phyloP scores from a whole-genome alignment of 768 basidiomycete genomes.

The Leccinum aurantiacum region DNA sequence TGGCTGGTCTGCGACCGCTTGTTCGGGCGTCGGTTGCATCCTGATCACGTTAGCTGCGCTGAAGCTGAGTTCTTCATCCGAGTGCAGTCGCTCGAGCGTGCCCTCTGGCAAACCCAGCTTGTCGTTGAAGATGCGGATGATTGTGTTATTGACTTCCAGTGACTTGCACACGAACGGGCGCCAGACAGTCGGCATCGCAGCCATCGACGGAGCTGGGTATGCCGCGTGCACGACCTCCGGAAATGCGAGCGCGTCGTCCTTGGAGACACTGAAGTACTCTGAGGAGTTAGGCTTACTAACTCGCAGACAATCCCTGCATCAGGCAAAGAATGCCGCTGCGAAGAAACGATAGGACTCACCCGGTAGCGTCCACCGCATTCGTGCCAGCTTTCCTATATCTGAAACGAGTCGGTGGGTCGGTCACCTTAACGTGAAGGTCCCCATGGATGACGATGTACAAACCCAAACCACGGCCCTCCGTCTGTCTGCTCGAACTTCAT shows the following conservation, averaged over 20 bases:
- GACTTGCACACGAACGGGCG: background rate
- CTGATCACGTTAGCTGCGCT: background rate
- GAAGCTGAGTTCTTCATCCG: background rate
- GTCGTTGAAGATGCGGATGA: background rate
- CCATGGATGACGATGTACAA: background rate
- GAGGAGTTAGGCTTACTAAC: background rate
- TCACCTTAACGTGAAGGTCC: background rate
- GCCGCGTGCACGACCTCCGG: background rate
- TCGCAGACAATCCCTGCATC: too few relatives aligned
- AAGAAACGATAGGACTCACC: background rate
- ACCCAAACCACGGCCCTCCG: too few relatives aligned
- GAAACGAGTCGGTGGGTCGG: background rate
- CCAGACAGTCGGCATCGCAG: background rate
- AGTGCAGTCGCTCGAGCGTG: background rate
- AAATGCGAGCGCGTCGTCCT: background rate
- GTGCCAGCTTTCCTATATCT: background rate
- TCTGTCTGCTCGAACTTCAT: too few relatives aligned
- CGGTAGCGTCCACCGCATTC: background rate
- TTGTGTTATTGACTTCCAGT: background rate
- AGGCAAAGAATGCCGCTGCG: too few relatives aligned
- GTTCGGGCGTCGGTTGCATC: background rate
- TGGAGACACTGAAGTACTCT: background rate
- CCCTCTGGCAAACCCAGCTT: background rate
- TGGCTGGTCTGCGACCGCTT: background rate
- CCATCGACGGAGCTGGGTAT: background rate